Evolutionary conservation across 1,284 basidiomycete species (phyloP).

Genomic region (Pseudomicrostroma phylloplanum): DNA sequence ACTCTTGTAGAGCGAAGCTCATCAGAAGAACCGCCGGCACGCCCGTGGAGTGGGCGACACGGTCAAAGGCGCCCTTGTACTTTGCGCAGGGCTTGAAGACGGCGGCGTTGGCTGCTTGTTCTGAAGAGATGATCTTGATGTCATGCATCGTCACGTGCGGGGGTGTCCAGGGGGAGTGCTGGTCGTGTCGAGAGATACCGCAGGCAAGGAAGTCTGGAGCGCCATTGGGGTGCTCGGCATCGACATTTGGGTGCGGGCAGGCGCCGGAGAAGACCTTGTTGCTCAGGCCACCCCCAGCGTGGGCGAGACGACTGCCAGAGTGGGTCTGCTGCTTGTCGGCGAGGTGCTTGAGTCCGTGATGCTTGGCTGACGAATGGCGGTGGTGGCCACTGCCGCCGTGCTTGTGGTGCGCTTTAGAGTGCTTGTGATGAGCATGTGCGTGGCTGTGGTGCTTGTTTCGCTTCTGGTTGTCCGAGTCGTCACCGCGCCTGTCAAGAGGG

Average conservation of each 20-base stretch:
- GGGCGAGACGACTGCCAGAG: no score
- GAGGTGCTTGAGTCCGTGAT: no score
- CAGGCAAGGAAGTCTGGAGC: slow-evolving; percentile 36
- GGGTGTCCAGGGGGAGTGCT: slow-evolving; percentile 28
- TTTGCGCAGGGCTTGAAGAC: slow-evolving; percentile 28
- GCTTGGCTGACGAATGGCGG: no score
- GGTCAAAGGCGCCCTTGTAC: slow-evolving; percentile 28
- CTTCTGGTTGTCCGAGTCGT: no score
- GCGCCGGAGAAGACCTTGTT: slow-evolving; percentile 10
- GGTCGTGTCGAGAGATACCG: slow-evolving; percentile 23
- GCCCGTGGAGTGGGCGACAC: slow-evolving; percentile 20
- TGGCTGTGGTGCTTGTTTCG: no score
- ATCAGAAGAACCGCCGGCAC: slow-evolving; percentile 34
- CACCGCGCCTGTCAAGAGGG: no score
- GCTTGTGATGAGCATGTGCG: no score
- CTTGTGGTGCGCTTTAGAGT: no score
- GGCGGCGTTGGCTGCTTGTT: slow-evolving; percentile 21
- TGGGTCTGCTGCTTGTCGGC: no score
- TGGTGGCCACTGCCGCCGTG: no score
- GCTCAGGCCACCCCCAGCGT: slow-evolving; percentile 7
- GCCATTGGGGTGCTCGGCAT: slow-evolving; percentile 30
- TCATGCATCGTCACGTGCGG: slow-evolving; percentile 26
- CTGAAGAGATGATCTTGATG: slow-evolving; percentile 25
- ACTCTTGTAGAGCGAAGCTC: slow-evolving; percentile 41
- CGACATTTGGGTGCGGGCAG: slow-evolving; percentile 15